Evolutionary conservation across 805 yeast genomes (phyloP).

Genomic region (Candida taoyuanica): DNA sequence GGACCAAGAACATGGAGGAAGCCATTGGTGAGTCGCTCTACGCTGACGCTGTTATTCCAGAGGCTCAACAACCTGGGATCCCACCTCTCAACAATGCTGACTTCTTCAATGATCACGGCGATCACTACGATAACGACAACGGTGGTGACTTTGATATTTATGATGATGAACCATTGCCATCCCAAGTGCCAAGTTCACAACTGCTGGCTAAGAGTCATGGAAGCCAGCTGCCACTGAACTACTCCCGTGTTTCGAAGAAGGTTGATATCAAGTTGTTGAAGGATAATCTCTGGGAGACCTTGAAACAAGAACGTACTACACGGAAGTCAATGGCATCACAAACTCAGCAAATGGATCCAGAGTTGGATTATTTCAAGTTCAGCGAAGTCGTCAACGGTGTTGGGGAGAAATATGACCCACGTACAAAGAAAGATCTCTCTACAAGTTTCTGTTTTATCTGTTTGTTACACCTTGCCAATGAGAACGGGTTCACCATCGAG

Average conservation of each 20-base stretch:
- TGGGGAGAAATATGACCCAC: slow-evolving; percentile 46
- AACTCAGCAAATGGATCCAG: neutral
- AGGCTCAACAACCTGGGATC: slow-evolving; percentile 18
- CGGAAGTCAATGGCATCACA: slow-evolving; percentile 9
- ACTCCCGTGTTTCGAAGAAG: slow-evolving; percentile 69
- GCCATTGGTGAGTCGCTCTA: slow-evolving; percentile 64
- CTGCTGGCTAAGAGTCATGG: slow-evolving; percentile 21
- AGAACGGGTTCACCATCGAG: slow-evolving; percentile 61
- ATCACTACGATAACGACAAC: slow-evolving; percentile 31
- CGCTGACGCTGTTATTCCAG: slow-evolving; percentile 48
- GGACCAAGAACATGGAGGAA: slow-evolving; percentile 21
- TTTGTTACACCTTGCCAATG: slow-evolving; percentile 80
- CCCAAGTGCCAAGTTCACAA: slow-evolving; percentile 22
- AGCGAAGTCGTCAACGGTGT: slow-evolving; percentile 48
- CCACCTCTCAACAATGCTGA: slow-evolving; percentile 32
- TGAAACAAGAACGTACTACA: slow-evolving; percentile 27
- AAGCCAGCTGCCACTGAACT: slow-evolving; percentile 40
- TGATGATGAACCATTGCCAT: slow-evolving; percentile 22
- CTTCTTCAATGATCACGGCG: slow-evolving; percentile 35
- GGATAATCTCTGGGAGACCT: slow-evolving; percentile 69
- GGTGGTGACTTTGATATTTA: slow-evolving; percentile 31
- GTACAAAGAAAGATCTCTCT: slow-evolving; percentile 60
- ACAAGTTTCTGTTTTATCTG: slow-evolving; percentile 87
- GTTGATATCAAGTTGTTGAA: slow-evolving; percentile 76
- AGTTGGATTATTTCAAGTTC: slow-evolving; percentile 28